Evolutionary conservation across 2,329 filamentous ascomycete genomes (phyloP), one percentile per base, ranked within the genome.

Genomic region (Sclerotinia glacialis): DNA sequence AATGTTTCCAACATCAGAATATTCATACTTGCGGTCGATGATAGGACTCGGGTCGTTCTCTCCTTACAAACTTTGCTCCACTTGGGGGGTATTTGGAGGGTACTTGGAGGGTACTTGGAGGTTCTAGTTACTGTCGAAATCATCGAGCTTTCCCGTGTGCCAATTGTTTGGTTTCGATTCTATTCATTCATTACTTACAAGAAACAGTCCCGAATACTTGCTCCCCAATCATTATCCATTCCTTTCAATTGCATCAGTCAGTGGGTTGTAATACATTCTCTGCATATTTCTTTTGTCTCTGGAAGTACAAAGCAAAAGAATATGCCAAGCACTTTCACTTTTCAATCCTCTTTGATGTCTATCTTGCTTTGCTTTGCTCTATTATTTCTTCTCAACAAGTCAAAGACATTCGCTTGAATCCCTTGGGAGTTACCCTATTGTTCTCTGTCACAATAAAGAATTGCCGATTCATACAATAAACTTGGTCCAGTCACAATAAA

Each of bases 1-100:
- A 34, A 59, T 64, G 61, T 64, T 55, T 56, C 50, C 37, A 47
- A 64, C 40, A 64, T 64, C 61, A 64, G 61, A 64, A 26, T 46
- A 21, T 47, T 46, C 40, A 58, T 37, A 56, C 50, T 47, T 58
- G 34, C 21, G 40, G 23, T 21, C 28, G 50, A 46, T 26, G 61
- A 64, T 64, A 64, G 61, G 61, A 46, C 42, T 40, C 46, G 5
- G 21, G 58, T 44, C 44, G 14, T 37, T 50, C 28, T 61, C 44
- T 61, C 49, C 44, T 61, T 37, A 61, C 58, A 60, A 37, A 49
- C 5, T 59, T 8, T 44, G 37, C 12, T 47, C 18, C 7, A 37
- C 52, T 40, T 34, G 42, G 42, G 5, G 14, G 40, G 40, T 42
- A 46, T 18, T 46, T 46, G 50, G 16, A 14, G 50, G 28, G 14